Percentiles rank a stretch among this genome's conserved stretches.
These are phyloP conservation scores for Ensete ventricosum DNA, from an alignment of 176 grass and related monocot genomes.

Conservation along the genomic window DNA sequence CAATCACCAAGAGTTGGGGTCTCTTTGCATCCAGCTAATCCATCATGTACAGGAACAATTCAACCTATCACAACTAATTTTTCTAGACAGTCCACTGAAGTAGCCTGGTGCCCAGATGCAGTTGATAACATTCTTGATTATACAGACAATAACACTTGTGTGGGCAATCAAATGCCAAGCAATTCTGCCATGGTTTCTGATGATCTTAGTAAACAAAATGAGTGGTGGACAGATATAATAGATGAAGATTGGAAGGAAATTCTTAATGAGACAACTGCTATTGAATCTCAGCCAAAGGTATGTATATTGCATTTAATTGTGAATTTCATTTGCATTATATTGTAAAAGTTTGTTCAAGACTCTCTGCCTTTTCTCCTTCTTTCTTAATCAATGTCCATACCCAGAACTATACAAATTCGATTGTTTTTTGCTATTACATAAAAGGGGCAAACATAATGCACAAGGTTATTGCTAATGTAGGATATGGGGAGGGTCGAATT, in stretches of 20 bases:
- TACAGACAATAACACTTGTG: not conserved
- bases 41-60: slow-evolving; percentile 11
- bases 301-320: not conserved
- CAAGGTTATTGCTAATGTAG: too few relatives aligned
- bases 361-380: too few relatives aligned
- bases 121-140: slow-evolving; percentile 3
- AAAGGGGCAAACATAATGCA: too few relatives aligned
- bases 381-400: too few relatives aligned
- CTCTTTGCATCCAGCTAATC: slow-evolving; percentile 15
- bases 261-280: not conserved
- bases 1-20: slow-evolving; percentile 14
- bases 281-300: slow-evolving; percentile 30
- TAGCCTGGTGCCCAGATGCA: slow-evolving; percentile 22
- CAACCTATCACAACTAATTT: slow-evolving; percentile 16
- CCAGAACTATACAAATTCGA: too few relatives aligned
- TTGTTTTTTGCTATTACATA: too few relatives aligned
- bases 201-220: slow-evolving; percentile 17
- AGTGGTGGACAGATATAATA: slow-evolving; percentile 33
- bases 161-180: slow-evolving; percentile 2
- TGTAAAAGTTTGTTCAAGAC: too few relatives aligned
- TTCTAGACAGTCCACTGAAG: slow-evolving; percentile 17
- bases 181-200: slow-evolving; percentile 4
- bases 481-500: too few relatives aligned
- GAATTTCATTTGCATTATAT: too few relatives aligned
- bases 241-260: slow-evolving; percentile 35